phyloP scores from a whole-genome alignment of 2,329 filamentous ascomycete genomes.

The Tolypocladium paradoxum region DNA sequence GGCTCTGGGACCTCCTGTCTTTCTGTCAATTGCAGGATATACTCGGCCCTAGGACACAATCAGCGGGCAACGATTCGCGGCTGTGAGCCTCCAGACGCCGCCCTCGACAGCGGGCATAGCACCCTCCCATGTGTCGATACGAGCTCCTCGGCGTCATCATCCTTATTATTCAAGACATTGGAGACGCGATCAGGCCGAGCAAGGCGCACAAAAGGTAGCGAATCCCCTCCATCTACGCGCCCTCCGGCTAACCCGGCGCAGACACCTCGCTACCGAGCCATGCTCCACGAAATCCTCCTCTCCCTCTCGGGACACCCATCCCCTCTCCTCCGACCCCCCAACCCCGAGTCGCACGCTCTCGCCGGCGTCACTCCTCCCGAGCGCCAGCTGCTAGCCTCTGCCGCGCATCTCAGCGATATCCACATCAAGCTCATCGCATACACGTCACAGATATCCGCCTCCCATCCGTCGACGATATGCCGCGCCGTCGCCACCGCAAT shows the following conservation, averaged over 20 bases:
- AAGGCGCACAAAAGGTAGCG: constrained; percentile 15
- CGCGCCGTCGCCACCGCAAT: constrained; percentile 78
- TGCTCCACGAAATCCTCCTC: constrained; percentile 98
- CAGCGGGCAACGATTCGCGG: neutral
- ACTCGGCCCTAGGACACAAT: neutral
- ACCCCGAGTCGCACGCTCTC: constrained; percentile 33
- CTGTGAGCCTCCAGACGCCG: too few species aligned
- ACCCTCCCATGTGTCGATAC: constrained; percentile 39
- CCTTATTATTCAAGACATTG: constrained; percentile 33
- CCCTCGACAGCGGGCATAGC: too few species aligned
- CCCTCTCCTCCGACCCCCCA: constrained; percentile 58
- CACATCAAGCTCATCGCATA: constrained; percentile 62
- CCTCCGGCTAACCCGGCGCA: neutral
- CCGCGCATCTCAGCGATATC: constrained; percentile 67
- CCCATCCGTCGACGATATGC: constrained; percentile 73
- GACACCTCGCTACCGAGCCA: constrained; percentile 25
- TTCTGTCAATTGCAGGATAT: neutral
- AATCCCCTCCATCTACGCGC: neutral
- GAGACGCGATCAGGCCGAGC: constrained; percentile 26
- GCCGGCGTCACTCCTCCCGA: constrained; percentile 64
- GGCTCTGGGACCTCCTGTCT: neutral
- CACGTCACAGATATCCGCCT: constrained; percentile 54
- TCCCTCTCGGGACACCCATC: constrained; percentile 91
- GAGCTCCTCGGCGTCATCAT: constrained; percentile 41
- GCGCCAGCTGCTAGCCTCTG: constrained; percentile 65